Evolutionary conservation across 2,329 filamentous ascomycete genomes (phyloP), one percentile per base, ranked within the genome.

Genomic region (Neofusicoccum kwambonambiense): DNA sequence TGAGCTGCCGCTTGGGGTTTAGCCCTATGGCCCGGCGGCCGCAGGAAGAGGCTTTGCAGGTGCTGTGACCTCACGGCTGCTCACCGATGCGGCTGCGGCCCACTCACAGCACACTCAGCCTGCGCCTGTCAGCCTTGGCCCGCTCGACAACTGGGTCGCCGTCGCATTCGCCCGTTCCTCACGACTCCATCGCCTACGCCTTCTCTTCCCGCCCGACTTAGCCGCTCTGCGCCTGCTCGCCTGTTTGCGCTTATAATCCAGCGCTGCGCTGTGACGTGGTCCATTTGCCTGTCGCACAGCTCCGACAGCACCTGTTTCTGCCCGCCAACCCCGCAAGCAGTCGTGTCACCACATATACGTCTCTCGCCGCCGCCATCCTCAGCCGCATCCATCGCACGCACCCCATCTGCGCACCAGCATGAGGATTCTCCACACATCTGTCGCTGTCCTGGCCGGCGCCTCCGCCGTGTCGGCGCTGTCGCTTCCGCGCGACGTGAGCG

Each of bases 401-500:
- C 4, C 13, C 9, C 41, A 52, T 19, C 27, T 31, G 13, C 17
- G 4, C 39, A 2, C 22, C 17, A 63, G 34, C 31, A 64, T 64
- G 62, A 64, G n/a, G 52, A 13, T 64, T 35, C 34, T 50, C 27
- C 37, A 42, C 2, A n/a, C 44, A 9, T 11, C 58, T n/a, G 45
- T 42, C 35, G 44, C 57, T 45, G 12, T 45, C n/a, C n/a, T 35
- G 12, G 54, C 39, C 15, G 17, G 56, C 22, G 49, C 39, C 6
- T 54, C 57, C 47, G 51, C 45, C 31, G 45, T 41, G 13, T 65
- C 56, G 12, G 64, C 60, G 1, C 58, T 63, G 9, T 57, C 64
- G 37, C 13, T 66, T 9, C 61, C 57, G 34, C 52, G 51, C 15
- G 70, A 74, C 41, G 35, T 65, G 22, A 68, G 71, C 62, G 71